Conservation (phyloP, 495 filamentous ascomycete genomes). For the Daldinia loculata region DNA sequence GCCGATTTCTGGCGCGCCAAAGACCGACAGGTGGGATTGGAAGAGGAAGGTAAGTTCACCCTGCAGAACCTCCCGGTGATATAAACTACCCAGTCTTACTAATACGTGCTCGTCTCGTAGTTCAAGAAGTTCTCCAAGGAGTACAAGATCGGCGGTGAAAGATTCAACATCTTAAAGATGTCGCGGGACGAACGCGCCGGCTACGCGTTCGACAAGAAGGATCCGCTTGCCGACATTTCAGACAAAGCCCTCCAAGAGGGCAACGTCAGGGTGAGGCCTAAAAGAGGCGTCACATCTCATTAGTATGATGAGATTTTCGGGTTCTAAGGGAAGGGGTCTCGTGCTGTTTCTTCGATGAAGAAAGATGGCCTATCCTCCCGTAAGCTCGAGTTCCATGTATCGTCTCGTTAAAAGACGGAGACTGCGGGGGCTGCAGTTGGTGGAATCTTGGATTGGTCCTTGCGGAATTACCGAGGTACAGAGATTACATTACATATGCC, state of each 20-base stretch:
- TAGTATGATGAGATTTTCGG: conserved; percentile 10
- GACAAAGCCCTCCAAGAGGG: conserved; percentile 35
- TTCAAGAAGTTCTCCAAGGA: conserved; percentile 38
- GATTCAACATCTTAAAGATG: conserved; percentile 35
- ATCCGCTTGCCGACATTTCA: conserved; percentile 33
- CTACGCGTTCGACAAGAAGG: conserved; percentile 28
- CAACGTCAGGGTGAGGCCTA: conserved; percentile 28
- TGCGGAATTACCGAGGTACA: conserved; percentile 20
- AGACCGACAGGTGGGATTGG: conserved; percentile 34
- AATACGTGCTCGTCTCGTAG: conserved; percentile 11
- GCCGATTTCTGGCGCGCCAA: conserved; percentile 19
- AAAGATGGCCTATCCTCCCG: conserved; percentile 7
- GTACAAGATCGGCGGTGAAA: conserved; percentile 32
- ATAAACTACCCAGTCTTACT: neutral
- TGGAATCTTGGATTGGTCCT: conserved; percentile 33
- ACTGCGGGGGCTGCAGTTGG: conserved; percentile 14
- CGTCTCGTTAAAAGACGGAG: conserved; percentile 16
- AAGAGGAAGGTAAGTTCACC: conserved; percentile 24
- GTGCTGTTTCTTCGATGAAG: neutral
- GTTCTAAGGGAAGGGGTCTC: conserved; percentile 4
- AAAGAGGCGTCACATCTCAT: conserved; percentile 15
- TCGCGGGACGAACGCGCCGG: conserved; percentile 32
- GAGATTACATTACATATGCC: conserved; percentile 23
- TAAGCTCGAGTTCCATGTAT: conserved; percentile 21
- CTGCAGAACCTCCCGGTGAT: neutral